Base-by-base conservation (phyloP, 441 rosid genomes). In the Sinapis alba region DNA sequence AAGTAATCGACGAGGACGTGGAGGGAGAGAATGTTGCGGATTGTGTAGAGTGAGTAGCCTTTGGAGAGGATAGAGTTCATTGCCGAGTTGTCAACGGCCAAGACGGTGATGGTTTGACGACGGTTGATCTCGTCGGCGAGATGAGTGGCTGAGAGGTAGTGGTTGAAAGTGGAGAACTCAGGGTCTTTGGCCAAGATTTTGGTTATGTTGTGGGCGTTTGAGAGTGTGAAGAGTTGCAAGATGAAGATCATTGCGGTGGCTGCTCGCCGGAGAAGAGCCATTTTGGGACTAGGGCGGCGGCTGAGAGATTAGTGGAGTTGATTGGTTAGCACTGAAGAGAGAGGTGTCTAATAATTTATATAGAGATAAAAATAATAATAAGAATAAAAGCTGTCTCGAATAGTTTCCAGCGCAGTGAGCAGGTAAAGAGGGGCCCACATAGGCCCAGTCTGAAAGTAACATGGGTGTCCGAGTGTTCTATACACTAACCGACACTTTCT, bases 1-100 rank as follows among this genome's bases (percentile, higher is more conserved):
- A 86, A 95, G 89, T 93, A 95, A 78, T 95, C 99, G 18, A 93
- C 86, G 4, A 95, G 85, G 75, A 95, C 87, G 68, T 93, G 99
- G 63, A 89, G 89, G 62, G 97, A 91, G 60, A 95, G 91, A 53
- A 93, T 79, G 88, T 93, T 93, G 41, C 92, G 94, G 69, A 95
- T 50, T 41, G 97, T 85, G 87, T 81, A 79, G 60, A 95, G 77
- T 4, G 99, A 83, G 61, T 88, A 90, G 43, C 87, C 87, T 59
- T 82, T 90, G 24, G 86, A 66, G 66, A 95, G 94, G 24, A 91
- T 75, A 2, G 79, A 72, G 19, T 79, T 62, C 98, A 93, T 93
- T 56, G 89, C 99, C 12, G 85, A 75, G 84, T 95, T 91, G 85
- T 91, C 93, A 16, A 95, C 81, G 62, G 97, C 97, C 13, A 86